Evolutionary conservation across 495 filamentous ascomycete species (phyloP), one percentile per base, ranked within the genome.

Genomic region (Oleoguttula mirabilis): DNA sequence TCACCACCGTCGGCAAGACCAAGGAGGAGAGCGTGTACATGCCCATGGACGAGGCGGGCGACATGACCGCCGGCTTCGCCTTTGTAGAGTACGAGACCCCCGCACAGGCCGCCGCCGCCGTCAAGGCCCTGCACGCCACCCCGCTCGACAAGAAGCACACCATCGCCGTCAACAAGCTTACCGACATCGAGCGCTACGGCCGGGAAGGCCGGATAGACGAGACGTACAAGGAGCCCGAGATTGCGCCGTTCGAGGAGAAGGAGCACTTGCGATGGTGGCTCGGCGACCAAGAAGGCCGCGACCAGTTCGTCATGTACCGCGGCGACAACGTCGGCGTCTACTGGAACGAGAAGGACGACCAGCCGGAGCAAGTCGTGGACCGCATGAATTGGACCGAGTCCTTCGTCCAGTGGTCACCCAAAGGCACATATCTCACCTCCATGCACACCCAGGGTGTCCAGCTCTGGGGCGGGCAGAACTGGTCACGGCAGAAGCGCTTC

Each of bases 61-160:
- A 55, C n/a, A 79, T 78, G 70, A 82, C 86, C 11, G 72, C 88
- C 66, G 81, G 82, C 3, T 59, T 54, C 55, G 88, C 88, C 48
- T 95, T 98, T 59, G 86, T 96, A 39, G 90, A 98, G 63, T 98
- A 86, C 62, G 77, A 88, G 33, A 85, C 84, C n/a, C 70, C 88
- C 36, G 85, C 83, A 57, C 86, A 95, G 65, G 90, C 90, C 12
- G 69, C 82, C 24, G 81, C 81, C 28, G 90, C 88, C 37, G 80
- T 85, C 52, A 85, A 93, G 61, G 71, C 77, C 47, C 77, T 98
- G 42, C 77, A 95, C 57, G 74, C 72, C 47, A 73, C 80, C 14
- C 72, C 87, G 19, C 78, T 96, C 55, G 90, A 98, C 68, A 94
- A 84, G 70, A 94, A 76, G 67, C 86, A 98, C 71, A 93, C 81